phyloP scores from a whole-genome alignment of 225 moss, liverwort and hornwort species.

The Anthoceros angustus region DNA sequence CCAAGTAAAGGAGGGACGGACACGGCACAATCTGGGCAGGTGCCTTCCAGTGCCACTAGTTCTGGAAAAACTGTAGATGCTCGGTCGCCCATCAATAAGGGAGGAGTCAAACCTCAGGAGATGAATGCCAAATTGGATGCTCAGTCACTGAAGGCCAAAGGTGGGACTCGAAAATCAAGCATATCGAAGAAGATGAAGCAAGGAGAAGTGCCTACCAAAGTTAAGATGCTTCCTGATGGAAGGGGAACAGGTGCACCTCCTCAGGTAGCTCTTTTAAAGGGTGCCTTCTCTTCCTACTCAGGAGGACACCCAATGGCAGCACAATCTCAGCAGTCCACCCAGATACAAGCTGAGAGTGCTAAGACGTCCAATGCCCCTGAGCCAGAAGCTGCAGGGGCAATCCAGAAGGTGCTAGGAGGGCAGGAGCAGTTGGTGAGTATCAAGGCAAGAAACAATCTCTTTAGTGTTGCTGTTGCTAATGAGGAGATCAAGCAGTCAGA shows the following conservation, averaged over 20 bases:
- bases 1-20: neutral
- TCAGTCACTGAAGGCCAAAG: neutral
- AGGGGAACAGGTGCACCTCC: neutral
- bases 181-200: neutral
- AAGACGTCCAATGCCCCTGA: neutral
- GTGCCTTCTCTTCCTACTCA: neutral
- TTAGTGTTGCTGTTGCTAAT: neutral
- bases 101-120: neutral
- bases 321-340: neutral
- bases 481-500: neutral
- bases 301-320: neutral
- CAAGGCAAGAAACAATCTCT: neutral
- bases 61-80: neutral
- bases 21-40: neutral
- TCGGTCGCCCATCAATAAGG: neutral
- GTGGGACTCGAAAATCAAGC: neutral
- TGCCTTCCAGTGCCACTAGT: neutral
- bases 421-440: neutral
- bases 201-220: neutral
- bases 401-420: neutral
- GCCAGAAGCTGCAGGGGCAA: neutral
- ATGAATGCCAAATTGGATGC: neutral
- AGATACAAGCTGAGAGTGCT: neutral
- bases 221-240: slow-evolving; percentile 1
- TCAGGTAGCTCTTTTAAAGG: neutral